Percentiles rank a stretch among this genome's conserved stretches.
Conservation (phyloP, 129 eudicot species). For the Saposhnikovia divaricata region DNA sequence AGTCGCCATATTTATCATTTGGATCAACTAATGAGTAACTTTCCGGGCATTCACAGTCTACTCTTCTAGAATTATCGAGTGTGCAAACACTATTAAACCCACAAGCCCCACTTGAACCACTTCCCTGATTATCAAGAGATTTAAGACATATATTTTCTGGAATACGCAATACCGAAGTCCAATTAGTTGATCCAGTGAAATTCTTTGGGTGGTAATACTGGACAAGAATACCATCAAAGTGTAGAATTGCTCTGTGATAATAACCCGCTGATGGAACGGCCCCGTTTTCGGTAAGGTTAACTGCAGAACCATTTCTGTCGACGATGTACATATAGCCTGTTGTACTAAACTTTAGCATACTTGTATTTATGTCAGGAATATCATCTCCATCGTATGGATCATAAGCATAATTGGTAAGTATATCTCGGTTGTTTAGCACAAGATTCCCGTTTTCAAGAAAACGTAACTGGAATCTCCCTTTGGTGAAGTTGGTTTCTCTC, state of each 20-base stretch:
- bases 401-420: background rate
- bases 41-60: background rate
- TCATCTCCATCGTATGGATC: background rate
- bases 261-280: background rate
- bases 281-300: background rate
- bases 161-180: background rate
- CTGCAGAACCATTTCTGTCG: background rate
- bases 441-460: background rate
- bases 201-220: background rate
- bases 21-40: background rate
- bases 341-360: background rate
- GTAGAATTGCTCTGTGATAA: background rate
- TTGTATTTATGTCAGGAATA: too few species aligned
- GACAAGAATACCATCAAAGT: background rate
- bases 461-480: background rate
- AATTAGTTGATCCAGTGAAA: background rate
- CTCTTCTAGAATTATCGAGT: background rate
- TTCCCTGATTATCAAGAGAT: background rate
- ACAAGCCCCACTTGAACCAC: background rate
- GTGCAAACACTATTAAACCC: background rate
- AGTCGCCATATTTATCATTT: background rate
- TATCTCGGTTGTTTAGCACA: background rate
- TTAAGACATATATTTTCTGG: conserved; percentile 3
- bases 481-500: background rate
- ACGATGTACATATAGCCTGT: background rate